These are phyloP conservation scores for Metschnikowia lachancei DNA, from an alignment of 805 yeast genomes.

Conservation along the genomic window DNA sequence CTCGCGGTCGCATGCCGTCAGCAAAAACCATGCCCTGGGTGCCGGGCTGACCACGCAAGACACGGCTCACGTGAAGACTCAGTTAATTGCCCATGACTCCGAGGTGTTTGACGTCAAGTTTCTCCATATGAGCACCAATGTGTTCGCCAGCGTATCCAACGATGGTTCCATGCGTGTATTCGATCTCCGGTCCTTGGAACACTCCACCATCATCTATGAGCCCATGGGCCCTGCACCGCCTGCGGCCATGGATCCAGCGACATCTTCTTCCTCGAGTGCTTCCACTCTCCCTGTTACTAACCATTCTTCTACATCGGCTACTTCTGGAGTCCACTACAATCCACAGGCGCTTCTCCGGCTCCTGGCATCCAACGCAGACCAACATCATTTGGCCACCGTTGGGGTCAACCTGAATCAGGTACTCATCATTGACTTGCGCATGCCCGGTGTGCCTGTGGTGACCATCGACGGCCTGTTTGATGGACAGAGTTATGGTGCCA, in stretches of 20 bases:
- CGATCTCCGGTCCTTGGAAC: slow-evolving; percentile 85
- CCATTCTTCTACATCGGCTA: neutral
- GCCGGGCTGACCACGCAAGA: slow-evolving; percentile 21
- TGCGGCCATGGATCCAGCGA: slow-evolving; percentile 1
- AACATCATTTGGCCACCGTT: slow-evolving; percentile 79
- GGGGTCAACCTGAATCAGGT: slow-evolving; percentile 67
- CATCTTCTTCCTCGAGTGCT: neutral
- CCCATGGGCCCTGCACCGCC: slow-evolving; percentile 33
- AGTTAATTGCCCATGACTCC: slow-evolving; percentile 92
- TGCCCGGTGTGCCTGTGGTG: slow-evolving; percentile 80
- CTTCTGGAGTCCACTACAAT: slow-evolving; percentile 17
- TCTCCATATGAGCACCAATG: slow-evolving; percentile 64
- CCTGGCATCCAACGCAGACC: slow-evolving; percentile 75
- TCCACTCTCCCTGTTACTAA: neutral
- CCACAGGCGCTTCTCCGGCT: slow-evolving; percentile 67
- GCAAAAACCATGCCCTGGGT: slow-evolving; percentile 2
- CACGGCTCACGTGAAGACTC: slow-evolving; percentile 76
- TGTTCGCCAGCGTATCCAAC: slow-evolving; percentile 90
- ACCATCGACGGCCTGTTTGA: slow-evolving; percentile 56
- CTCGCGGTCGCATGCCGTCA: slow-evolving; percentile 26
- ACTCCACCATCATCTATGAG: slow-evolving; percentile 91
- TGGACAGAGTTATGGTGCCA: slow-evolving; percentile 53
- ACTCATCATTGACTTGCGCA: slow-evolving; percentile 75
- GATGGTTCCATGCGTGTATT: slow-evolving; percentile 94
- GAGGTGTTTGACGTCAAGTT: slow-evolving; percentile 93